Percentiles rank a stretch among this genome's conserved stretches.
These are phyloP conservation scores for Gleditsia sinensis DNA, from an alignment of 306 rosid genomes.

Conservation along the genomic window DNA sequence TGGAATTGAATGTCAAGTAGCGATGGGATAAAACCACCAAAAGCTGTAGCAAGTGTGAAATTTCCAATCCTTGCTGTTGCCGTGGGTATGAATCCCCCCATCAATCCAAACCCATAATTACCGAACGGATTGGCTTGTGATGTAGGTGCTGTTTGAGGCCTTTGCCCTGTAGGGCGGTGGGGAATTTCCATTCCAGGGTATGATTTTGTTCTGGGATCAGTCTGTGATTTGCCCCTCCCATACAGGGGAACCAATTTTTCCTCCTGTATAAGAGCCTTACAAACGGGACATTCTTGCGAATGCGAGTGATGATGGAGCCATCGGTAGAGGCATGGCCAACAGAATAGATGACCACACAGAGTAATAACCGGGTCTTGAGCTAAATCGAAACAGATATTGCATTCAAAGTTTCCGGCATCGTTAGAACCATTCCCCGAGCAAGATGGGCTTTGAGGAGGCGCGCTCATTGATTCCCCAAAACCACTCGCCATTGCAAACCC, in stretches of 20 bases:
- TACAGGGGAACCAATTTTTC: conserved; percentile 89
- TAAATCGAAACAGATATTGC: conserved; percentile 93
- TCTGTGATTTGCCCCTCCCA: conserved; percentile 78
- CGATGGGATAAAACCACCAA: conserved; percentile 82
- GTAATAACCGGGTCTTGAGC: conserved; percentile 92
- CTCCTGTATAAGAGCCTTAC: conserved; percentile 79
- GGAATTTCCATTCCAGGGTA: conserved; percentile 83
- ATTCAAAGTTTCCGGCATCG: conserved; percentile 85
- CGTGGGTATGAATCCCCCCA: conserved; percentile 85
- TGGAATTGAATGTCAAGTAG: conserved; percentile 77
- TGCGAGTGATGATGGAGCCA: conserved; percentile 96
- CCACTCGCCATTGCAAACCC: conserved; percentile 58
- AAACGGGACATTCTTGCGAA: conserved; percentile 92
- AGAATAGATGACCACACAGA: conserved; percentile 86
- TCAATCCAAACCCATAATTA: conserved; percentile 73
- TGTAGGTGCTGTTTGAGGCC: conserved; percentile 73
- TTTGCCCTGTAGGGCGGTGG: conserved; percentile 77
- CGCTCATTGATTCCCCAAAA: conserved; percentile 63
- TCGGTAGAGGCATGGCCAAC: conserved; percentile 92
- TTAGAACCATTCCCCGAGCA: conserved; percentile 50
- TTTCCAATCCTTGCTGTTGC: conserved; percentile 82
- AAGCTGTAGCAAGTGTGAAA: conserved; percentile 79
- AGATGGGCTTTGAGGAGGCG: conserved; percentile 56
- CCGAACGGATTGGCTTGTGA: conserved; percentile 58
- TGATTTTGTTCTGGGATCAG: conserved; percentile 79